Evolutionary conservation across 495 filamentous ascomycete genomes (phyloP), one percentile per base, ranked within the genome.

Genomic region (Hypoxylon perforatum): DNA sequence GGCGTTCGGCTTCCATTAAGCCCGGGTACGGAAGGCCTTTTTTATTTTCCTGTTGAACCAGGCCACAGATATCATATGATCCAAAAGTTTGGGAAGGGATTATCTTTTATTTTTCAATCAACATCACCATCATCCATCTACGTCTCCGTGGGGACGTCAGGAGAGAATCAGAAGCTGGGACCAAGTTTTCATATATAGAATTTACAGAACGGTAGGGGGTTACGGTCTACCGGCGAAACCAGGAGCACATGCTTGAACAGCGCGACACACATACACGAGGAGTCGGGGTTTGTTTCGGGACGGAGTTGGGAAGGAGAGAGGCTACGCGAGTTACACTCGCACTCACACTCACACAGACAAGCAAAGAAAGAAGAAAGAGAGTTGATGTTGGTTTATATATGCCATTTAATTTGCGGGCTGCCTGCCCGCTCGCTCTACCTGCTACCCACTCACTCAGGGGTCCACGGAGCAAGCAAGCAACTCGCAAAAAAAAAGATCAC

Each of bases 1-100:
- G 66, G 66, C 66, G 66, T 69, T 65, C 63, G 54, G 59, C 53
- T 30, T 38, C 59, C 46, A 54, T 62, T 25, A 19, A 35, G 59
- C 58, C 22, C 49, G 54, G 36, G 36, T 15, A 10, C n/a, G 59
- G 59, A 55, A 50, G 36, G 35, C 12, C 19, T 65, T 39, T 52
- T 55, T 28, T 41, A n/a, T 11, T 15, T 41, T 38, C 10, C 2
- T 15, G 8, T 42, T 18, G 39, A 23, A 55, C 42, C 23, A 44
- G 42, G 47, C 25, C 25, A 12, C 64, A 53, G 53, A 57, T 59
- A 57, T 59, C 55, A 67, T 49, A 67, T 61, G 45, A 50, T 57
- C 49, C 10, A 61, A 67, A 44, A 61, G 57, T 67, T 67, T 12
- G 18, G 46, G 52, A 45, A 54, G 46, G 52, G 50, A 54, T 59